phyloP scores from a whole-genome alignment of 1,284 basidiomycete genomes.

The Lentinus polychrous region DNA sequence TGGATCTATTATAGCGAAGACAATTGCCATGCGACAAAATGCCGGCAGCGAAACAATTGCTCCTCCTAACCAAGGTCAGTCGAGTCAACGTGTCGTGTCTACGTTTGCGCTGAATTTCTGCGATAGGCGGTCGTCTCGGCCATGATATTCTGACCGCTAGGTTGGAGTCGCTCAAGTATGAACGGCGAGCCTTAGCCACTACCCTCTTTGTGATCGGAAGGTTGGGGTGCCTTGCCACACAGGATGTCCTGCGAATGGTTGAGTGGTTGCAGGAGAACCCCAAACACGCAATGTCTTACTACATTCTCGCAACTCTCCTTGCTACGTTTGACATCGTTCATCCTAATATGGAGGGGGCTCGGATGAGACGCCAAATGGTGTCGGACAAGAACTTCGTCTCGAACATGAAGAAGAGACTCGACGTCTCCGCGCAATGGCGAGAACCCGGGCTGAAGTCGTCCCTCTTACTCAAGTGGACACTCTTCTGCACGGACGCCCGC shows the following conservation, averaged over 20 bases:
- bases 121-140: conserved; percentile 36
- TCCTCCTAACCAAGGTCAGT: conserved; percentile 45
- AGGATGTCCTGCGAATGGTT: conserved; percentile 53
- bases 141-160: conserved; percentile 59
- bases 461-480: conserved; percentile 80
- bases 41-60: conserved; percentile 56
- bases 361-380: conserved; percentile 39
- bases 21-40: conserved; percentile 50
- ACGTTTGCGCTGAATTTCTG: neutral
- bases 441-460: conserved; percentile 72
- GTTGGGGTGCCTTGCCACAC: conserved; percentile 51
- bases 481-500: conserved; percentile 74
- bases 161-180: conserved; percentile 65
- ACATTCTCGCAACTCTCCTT: conserved; percentile 65
- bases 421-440: conserved; percentile 53
- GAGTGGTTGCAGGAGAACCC: conserved; percentile 62
- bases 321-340: conserved; percentile 65
- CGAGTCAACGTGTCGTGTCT: neutral
- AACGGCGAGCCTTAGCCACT: conserved; percentile 58
- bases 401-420: conserved; percentile 53
- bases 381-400: conserved; percentile 38
- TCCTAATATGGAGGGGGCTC: conserved; percentile 37
- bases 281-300: conserved; percentile 62
- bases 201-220: conserved; percentile 57
- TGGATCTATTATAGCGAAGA: conserved; percentile 43